Conservation (phyloP, 495 filamentous ascomycete genomes). For the Podospora sp. region DNA sequence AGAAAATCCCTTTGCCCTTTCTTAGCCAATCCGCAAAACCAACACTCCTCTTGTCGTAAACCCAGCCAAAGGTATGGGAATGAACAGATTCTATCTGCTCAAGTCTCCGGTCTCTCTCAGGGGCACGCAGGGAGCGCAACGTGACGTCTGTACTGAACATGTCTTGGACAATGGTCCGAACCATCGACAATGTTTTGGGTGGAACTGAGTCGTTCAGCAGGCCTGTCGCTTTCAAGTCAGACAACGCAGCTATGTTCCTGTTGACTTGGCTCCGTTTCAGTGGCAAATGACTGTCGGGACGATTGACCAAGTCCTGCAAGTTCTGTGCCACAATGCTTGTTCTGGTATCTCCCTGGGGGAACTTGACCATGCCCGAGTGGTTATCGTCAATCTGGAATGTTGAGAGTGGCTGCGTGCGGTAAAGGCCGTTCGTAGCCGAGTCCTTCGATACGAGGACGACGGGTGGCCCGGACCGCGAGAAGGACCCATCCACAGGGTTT, state of each 20-base stretch:
- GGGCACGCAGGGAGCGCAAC: background rate
- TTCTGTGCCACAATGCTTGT: background rate
- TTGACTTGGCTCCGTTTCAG: too few species aligned
- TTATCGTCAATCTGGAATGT: conserved; percentile 19
- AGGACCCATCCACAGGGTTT: background rate
- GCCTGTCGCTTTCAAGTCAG: background rate
- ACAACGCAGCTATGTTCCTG: too few species aligned
- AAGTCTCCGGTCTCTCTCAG: background rate
- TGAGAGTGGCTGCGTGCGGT: background rate
- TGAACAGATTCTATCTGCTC: background rate
- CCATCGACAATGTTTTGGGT: too few species aligned
- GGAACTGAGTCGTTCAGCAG: too few species aligned
- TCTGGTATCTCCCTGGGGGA: background rate
- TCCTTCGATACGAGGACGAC: background rate
- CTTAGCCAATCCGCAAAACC: conserved; percentile 16
- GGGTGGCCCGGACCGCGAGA: background rate
- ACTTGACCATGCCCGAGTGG: conserved; percentile 23
- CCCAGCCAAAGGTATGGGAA: background rate
- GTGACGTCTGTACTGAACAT: too few species aligned
- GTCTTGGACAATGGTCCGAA: too few species aligned
- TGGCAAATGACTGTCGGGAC: too few species aligned
- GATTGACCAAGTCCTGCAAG: background rate
- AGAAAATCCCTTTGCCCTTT: conserved; percentile 28
- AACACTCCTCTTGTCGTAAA: background rate
- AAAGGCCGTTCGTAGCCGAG: conserved; percentile 5